A percentile compares a stretch with the other conserved stretches of the same genome.
Evolutionary conservation across 805 yeast genomes (phyloP).

Genomic region (Sugiyamaella floridensis): DNA sequence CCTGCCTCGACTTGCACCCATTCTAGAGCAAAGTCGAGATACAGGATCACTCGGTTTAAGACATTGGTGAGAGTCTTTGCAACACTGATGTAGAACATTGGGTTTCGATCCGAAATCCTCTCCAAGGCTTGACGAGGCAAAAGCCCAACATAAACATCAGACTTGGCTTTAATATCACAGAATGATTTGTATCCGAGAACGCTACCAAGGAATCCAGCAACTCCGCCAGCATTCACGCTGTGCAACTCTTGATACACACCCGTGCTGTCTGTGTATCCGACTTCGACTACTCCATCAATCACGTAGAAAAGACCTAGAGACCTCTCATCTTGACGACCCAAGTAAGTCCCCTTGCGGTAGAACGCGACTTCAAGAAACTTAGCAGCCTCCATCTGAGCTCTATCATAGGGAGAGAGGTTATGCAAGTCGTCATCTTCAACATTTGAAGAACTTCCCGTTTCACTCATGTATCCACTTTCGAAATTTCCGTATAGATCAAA

Average conservation of each 20-base stretch:
- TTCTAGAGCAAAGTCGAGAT: slow-evolving; percentile 86
- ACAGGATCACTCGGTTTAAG: slow-evolving; percentile 57
- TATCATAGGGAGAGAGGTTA: slow-evolving; percentile 5
- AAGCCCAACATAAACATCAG: slow-evolving; percentile 63
- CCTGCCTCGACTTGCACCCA: slow-evolving; percentile 94
- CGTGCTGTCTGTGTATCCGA: slow-evolving; percentile 39
- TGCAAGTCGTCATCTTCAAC: slow-evolving; percentile 1
- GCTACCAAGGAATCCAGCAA: slow-evolving; percentile 83
- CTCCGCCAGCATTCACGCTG: slow-evolving; percentile 64
- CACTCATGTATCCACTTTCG: slow-evolving; percentile 3
- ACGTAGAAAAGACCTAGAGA: slow-evolving; percentile 75
- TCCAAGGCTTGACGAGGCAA: slow-evolving; percentile 59
- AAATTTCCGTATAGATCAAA: background rate
- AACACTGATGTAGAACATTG: slow-evolving; percentile 65
- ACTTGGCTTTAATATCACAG: slow-evolving; percentile 57
- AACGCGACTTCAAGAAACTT: slow-evolving; percentile 49
- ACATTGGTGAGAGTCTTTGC: slow-evolving; percentile 67
- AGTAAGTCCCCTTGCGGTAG: slow-evolving; percentile 44
- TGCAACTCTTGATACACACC: slow-evolving; percentile 34
- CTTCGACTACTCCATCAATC: slow-evolving; percentile 69
- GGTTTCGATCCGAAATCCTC: slow-evolving; percentile 63
- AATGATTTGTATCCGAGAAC: slow-evolving; percentile 73
- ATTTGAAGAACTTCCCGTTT: slow-evolving; percentile 2
- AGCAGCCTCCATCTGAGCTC: slow-evolving; percentile 17
- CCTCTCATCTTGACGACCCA: slow-evolving; percentile 58